Base-by-base conservation (phyloP, 2,329 filamentous ascomycete genomes). In the Reticulascus tulasneorum region DNA sequence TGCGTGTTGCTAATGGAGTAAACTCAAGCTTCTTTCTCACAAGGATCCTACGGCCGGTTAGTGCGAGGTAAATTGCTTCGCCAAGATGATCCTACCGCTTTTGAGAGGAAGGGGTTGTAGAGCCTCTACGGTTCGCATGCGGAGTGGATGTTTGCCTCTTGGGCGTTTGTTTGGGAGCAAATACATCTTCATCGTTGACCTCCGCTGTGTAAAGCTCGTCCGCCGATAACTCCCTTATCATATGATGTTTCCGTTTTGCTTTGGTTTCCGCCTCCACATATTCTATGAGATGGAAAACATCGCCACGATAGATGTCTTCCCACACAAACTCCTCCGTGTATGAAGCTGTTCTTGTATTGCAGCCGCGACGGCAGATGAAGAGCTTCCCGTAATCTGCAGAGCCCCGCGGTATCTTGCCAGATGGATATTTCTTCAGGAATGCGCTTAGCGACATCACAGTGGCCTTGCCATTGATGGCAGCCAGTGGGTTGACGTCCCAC, bases 241-340 rank as follows among this genome's bases (percentile, higher is more conserved):
- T 42, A 8, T 45, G 53, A 20, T 52, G 53, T 51, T 74, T 82
- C 39, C 81, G 76, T 2, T 79, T 85, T 18, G 77, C 74, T 53
- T 86, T 89, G 11, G 93, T 94, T 37, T 80, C 76, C 23, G 66
- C 73, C 53, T 84, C 76, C 12, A 96, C 73, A 44, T 83, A 64
- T 20, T 83, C 74, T 23, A 85, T 69, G 28, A 95, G 60, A 6
- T 69, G 56, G 30, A 76, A 73, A 20, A 95, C 70, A 45, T 84
- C 75, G n/a, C 81, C 71, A 1, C 67, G 69, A 50, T 87, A 94
- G 3, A 94, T 63, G 27, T 95, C 79, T 54, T 96, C 89, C 93
- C 93, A 98, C 2, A 77, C 59, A 47, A 98, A 95, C 50, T 96
- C 89, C 11, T 93, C 80, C 0, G 91, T 96, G 56, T 97, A 98